Evolutionary conservation across 2,329 filamentous ascomycete species (phyloP).

Genomic region (Xylaria arbuscula): DNA sequence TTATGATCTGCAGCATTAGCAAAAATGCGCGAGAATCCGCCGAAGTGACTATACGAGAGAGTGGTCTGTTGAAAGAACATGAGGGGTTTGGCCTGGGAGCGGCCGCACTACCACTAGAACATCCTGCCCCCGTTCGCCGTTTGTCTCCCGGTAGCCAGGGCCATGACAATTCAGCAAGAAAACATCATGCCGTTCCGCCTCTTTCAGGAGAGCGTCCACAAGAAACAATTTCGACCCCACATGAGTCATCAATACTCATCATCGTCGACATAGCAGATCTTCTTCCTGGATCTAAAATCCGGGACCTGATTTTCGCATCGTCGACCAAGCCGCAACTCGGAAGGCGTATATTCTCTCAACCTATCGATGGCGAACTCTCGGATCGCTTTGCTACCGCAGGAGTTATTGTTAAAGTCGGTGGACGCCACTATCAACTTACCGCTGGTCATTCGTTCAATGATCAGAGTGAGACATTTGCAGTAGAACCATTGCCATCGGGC

Average conservation of each 20-base stretch:
- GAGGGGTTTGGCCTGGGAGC: conserved; percentile 29
- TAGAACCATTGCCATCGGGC: background rate
- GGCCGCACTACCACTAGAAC: conserved; percentile 23
- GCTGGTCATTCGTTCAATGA: conserved; percentile 15
- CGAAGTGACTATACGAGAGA: conserved; percentile 28
- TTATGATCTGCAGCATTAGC: conserved; percentile 33
- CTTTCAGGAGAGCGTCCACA: no score
- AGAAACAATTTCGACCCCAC: no score
- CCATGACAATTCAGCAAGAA: no score
- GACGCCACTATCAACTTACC: conserved; percentile 21
- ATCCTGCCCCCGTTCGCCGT: conserved; percentile 17
- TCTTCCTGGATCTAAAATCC: no score
- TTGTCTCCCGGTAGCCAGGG: background rate
- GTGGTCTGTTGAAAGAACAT: conserved; percentile 13
- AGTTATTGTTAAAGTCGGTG: conserved; percentile 9
- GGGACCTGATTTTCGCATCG: no score
- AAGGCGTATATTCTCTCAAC: conserved; percentile 9
- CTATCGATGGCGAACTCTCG: background rate
- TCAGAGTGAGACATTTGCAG: background rate
- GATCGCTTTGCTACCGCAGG: conserved; percentile 16
- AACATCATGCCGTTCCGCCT: no score
- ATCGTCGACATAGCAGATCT: conserved; percentile 8
- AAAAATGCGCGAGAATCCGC: conserved; percentile 13
- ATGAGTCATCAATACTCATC: background rate
- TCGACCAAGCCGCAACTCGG: conserved; percentile 1